A percentile compares a stretch with the other conserved stretches of the same genome.
Evolutionary conservation across 1,284 basidiomycete species (phyloP).

Genomic region (Apiotrichum domesticum): DNA sequence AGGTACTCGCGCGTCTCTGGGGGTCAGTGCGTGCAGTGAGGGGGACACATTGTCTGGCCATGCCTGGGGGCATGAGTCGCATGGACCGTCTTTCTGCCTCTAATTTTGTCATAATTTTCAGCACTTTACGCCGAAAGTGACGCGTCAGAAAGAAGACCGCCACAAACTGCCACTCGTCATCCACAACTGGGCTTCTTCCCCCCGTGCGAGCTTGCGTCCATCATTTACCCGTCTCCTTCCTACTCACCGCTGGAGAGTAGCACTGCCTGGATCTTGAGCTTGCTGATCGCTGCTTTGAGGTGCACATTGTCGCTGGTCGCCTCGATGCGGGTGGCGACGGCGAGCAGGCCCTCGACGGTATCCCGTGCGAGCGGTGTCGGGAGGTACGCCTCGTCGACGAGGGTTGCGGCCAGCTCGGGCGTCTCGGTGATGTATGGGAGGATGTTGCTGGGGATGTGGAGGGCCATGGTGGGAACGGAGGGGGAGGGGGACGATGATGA

Average conservation of each 20-base stretch:
- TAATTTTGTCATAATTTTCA: too few species aligned
- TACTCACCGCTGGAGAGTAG: background rate
- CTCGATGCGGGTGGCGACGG: background rate
- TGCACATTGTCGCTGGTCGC: background rate
- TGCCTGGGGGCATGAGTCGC: too few species aligned
- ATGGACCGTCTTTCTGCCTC: too few species aligned
- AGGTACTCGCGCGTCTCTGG: constrained; percentile 1
- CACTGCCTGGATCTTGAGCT: constrained; percentile 2
- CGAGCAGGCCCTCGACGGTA: background rate
- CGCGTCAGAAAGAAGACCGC: too few species aligned
- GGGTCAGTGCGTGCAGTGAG: background rate
- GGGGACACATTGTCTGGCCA: too few species aligned
- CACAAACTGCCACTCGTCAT: too few species aligned
- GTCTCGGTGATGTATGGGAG: background rate
- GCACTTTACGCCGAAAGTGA: too few species aligned
- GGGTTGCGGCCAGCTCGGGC: background rate
- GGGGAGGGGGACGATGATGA: background rate
- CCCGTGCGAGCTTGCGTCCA: too few species aligned
- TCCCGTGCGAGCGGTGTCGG: background rate
- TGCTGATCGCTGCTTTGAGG: background rate
- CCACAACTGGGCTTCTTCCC: too few species aligned
- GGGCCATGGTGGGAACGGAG: too few species aligned
- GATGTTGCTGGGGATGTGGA: background rate
- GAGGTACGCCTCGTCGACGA: background rate
- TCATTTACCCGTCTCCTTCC: too few species aligned